Conservation (phyloP, 2,329 filamentous ascomycete species). For the Penicillium corylophilum region DNA sequence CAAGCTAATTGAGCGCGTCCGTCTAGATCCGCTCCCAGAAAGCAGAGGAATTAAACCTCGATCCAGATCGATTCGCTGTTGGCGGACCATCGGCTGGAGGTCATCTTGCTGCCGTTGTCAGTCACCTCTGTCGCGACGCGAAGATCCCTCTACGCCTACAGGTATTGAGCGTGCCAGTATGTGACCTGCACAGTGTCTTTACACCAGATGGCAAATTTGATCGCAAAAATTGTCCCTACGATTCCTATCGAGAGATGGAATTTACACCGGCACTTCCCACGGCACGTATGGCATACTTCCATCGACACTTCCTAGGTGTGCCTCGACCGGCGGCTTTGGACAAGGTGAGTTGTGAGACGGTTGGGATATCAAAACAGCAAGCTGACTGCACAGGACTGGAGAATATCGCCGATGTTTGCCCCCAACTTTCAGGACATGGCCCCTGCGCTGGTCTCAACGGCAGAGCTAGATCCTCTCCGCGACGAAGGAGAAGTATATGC, state of each 20-base stretch:
- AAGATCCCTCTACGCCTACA: conserved; percentile 38
- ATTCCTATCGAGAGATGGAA: conserved; percentile 42
- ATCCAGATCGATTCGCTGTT: conserved; percentile 36
- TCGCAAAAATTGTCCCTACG: conserved; percentile 37
- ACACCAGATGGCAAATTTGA: conserved; percentile 37
- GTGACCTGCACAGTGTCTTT: conserved; percentile 38
- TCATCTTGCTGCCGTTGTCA: conserved; percentile 40
- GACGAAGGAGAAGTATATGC: conserved; percentile 44
- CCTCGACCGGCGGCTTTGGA: conserved; percentile 36
- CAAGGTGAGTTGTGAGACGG: conserved; percentile 28
- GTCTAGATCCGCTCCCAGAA: conserved; percentile 32
- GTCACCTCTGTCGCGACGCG: conserved; percentile 39
- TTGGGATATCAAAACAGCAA: neutral
- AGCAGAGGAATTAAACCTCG: conserved; percentile 35
- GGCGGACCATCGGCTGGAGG: conserved; percentile 43
- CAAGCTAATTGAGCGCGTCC: neutral
- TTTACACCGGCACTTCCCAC: conserved; percentile 35
- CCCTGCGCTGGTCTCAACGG: conserved; percentile 40
- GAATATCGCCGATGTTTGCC: conserved; percentile 43
- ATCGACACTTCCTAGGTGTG: conserved; percentile 39
- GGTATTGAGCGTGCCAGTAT: conserved; percentile 38
- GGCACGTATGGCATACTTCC: conserved; percentile 42
- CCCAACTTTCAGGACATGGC: conserved; percentile 37
- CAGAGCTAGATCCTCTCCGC: conserved; percentile 44
- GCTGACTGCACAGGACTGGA: conserved; percentile 38